These are phyloP conservation scores for Naganishia cerealis DNA, from an alignment of 1,284 basidiomycete species.

Conservation along the genomic window DNA sequence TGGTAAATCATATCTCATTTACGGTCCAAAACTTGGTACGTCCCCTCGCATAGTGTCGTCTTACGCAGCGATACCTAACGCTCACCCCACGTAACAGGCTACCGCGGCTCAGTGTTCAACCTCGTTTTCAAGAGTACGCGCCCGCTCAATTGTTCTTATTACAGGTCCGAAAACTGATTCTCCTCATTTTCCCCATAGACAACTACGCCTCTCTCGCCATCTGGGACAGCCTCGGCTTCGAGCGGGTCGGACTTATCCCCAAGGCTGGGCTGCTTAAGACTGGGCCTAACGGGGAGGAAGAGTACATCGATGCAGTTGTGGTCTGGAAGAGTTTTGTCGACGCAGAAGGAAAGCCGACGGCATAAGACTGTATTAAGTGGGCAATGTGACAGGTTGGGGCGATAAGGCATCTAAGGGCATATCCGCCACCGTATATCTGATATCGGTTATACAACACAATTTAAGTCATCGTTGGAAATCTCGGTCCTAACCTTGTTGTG, in stretches of 20 bases:
- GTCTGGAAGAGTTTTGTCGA: constrained; percentile 74
- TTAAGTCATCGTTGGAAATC: background rate
- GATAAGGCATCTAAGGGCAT: background rate
- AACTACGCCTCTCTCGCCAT: constrained; percentile 62
- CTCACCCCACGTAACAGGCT: constrained; percentile 56
- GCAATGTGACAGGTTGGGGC: background rate
- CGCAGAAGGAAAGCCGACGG: constrained; percentile 10
- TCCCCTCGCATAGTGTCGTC: background rate
- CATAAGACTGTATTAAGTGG: background rate
- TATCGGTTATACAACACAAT: constrained; percentile 2
- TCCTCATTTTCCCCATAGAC: constrained; percentile 50
- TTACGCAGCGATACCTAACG: background rate
- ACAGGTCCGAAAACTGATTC: background rate
- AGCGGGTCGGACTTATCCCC: constrained; percentile 77
- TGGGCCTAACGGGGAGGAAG: constrained; percentile 66
- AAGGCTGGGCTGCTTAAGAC: constrained; percentile 74
- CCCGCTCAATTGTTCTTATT: background rate
- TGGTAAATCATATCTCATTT: constrained; percentile 76
- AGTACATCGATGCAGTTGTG: constrained; percentile 83
- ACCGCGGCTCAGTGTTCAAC: constrained; percentile 88
- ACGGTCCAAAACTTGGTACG: constrained; percentile 67
- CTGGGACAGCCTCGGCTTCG: constrained; percentile 84
- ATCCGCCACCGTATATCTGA: background rate
- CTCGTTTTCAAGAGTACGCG: constrained; percentile 81
- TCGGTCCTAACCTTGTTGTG: background rate